Evolutionary conservation across 1,284 basidiomycete genomes (phyloP), one percentile per base, ranked within the genome.

Genomic region (Kalmanozyma brasiliensis): DNA sequence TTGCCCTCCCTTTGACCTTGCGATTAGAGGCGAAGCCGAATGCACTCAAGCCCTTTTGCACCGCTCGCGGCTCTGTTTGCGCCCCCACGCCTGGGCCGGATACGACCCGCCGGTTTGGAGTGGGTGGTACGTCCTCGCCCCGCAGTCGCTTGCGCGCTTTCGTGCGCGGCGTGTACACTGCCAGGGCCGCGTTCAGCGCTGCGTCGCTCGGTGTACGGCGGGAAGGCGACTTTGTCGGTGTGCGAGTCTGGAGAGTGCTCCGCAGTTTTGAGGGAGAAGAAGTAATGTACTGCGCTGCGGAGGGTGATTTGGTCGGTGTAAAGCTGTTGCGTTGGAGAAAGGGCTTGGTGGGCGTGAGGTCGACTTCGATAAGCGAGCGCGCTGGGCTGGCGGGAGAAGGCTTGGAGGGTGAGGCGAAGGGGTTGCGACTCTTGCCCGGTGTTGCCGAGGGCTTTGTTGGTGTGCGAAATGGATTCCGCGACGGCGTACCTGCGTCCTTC

Each of bases 71-170:
- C 22, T 59, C 56, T 14, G 55, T 55, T 16, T 26, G 35, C 19
- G 37, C 26, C n/a, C 20, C 44, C 37, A 9, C n/a, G 2, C 11
- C 32, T 3, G 43, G 20, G 13, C 26, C 49, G 16, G 42, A 34
- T 2, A 19, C 45, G 14, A 44, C 13, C 11, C 61, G 30, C n/a
- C 34, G 10, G 4, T 36, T 37, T 5, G 74, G 74, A 9, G 74
- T 76, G 0, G 64, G 65, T 2, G 74, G 74, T 1, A 78, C 70
- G 20, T 73, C 69, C 49, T 78, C 76, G 2, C 76, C 76, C n/a
- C 76, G 30, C 43, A 78, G 55, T 19, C 76, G 42, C 57, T 78
- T 78, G 13, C 76, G 33, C 29, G 76, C 76, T 44, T 74, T 77
- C 3, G 76, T 78, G 7, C 75, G 43, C 9, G 76, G 76, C 17